Evolutionary conservation across 106 monocot genomes (phyloP).

Genomic region (Dendrobium catenatum): DNA sequence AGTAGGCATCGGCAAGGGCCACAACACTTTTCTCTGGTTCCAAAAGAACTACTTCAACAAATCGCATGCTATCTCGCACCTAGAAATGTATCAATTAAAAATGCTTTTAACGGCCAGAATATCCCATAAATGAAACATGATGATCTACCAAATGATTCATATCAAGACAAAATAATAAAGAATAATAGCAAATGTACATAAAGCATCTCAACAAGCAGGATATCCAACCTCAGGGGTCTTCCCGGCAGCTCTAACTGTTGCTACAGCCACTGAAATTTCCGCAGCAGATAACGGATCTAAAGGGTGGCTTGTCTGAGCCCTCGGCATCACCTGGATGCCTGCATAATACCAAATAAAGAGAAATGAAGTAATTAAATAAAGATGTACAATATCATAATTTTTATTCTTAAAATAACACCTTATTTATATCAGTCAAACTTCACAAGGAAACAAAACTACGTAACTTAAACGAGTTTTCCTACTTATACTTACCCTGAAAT

Average conservation of each 20-base stretch:
- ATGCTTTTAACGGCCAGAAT: background rate
- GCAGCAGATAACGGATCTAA: conserved; percentile 85
- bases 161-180: background rate
- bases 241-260: conserved; percentile 88
- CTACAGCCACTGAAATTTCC: conserved; percentile 87
- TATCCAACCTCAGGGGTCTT: conserved; percentile 68
- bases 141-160: background rate
- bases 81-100: conserved; percentile 12
- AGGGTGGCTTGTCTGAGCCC: conserved; percentile 77
- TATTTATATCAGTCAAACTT: background rate
- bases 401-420: background rate
- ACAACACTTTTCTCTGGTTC: conserved; percentile 84
- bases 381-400: background rate
- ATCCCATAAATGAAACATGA: background rate
- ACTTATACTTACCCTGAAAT: background rate
- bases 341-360: conserved; percentile 2
- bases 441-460: background rate
- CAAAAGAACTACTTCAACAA: conserved; percentile 78
- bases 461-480: background rate
- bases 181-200: background rate
- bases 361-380: background rate
- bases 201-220: background rate
- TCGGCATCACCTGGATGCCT: conserved; percentile 15
- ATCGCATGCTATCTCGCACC: conserved; percentile 89
- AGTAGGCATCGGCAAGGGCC: conserved; percentile 89